Evolutionary conservation across 1,284 basidiomycete species (phyloP), one percentile per base, ranked within the genome.

Genomic region (Austroboletus novae-zelandiae): DNA sequence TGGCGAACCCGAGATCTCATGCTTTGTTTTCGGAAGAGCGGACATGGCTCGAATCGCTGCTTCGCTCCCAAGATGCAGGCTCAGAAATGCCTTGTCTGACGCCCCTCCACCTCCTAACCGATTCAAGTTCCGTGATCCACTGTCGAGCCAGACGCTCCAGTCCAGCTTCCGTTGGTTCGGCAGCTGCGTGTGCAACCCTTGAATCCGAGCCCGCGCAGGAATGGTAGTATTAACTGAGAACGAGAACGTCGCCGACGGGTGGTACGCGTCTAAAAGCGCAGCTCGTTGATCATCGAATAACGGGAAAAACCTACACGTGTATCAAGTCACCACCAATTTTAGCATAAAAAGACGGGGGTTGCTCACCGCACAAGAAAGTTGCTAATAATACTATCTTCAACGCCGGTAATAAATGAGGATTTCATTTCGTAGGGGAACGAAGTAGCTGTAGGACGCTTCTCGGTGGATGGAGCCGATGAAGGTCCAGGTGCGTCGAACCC

Each of bases 191-290:
- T 89, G 84, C 54, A 81, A 74, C 10, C 88, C 84, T 66, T 82
- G 78, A 53, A 84, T 74, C 47, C 81, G 81, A 0, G 82, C 87
- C 18, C 88, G 88, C 10, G 76, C 71, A 5, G 92, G 91, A 43
- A 94, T 87, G 2, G 76, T 67, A 3, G 94, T 94, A 66, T 94
- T 94, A 58, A 83, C 80, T 13, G 88, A 86, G 67, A 88, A 88
- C 0, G 94, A 96, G 64, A 98, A 94, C 10, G 92, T 94, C 13
- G 95, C 90, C 35, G 81, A 74, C 1, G 89, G 81, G 54, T 90
- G 83, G 67, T 98, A 99, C 8, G 79, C 92, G 42, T 88, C 77
- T 34, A 81, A 61, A 7, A 97, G 78, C 3, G 78, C 73, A 1
- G 75, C 69, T 25, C 96, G 84, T 57, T 90, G 81, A 27, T 74